Evolutionary conservation across 805 yeast genomes (phyloP), one percentile per base, ranked within the genome.

Genomic region (Cyberlindnera galapagoensis): DNA sequence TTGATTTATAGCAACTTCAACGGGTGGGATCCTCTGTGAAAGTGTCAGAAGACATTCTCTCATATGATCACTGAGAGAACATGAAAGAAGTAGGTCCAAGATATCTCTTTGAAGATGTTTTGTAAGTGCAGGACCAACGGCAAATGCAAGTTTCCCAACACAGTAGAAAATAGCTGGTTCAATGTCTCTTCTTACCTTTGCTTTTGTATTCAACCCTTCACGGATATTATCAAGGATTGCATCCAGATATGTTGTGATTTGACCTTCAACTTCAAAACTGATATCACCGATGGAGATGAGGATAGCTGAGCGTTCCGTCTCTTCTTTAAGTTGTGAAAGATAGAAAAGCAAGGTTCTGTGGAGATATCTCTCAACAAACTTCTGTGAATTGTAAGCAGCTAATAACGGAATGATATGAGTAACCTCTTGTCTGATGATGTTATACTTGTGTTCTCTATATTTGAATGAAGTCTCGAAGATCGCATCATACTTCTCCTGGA

Each of bases 121-220:
- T 0, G 96, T 84, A 35, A 90, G 63, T 1, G 95, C 94, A 9
- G 95, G 94, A 0, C 97, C 97, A 11, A 90, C 85, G 0, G 97
- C 90, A 17, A 71, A 69, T 0, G 96, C 88, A 22, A 92, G 60
- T 57, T 85, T 82, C 0, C 94, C 85, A 26, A 90, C 69, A 53
- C 97, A 92, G 46, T 82, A 84, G 49, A 88, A 90, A 14, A 90
- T 74, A 1, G 95, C 87, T 0, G 84, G 80, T 43, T 85, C 94
- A 26, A 81, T 76, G 30, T 81, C 87, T 49, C 76, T 80, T 37
- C 88, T 68, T 3, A 67, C 56, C 41, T 76, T 74, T 12, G 58
- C 57, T 34, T 58, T 62, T 1, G 60, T 45, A 20, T 73, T 66
- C 18, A 90, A 63, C 0, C 92, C 88, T 36, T 87, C 96, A 47